phyloP scores from a whole-genome alignment of 1,139 yeast species.

The Hansenula anomala region DNA sequence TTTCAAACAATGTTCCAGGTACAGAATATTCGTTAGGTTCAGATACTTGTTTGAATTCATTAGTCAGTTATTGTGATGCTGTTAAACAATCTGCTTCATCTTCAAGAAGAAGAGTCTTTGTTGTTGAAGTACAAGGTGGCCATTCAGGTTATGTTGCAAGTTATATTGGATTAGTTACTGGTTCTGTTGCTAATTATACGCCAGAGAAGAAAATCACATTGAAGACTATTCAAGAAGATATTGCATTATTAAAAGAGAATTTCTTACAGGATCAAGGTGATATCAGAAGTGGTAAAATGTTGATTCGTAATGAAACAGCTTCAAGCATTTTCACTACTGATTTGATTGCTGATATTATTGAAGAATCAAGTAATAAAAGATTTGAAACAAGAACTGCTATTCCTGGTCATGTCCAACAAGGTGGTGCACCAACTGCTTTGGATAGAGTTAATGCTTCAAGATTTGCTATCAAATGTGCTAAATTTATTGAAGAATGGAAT shows the following conservation, averaged over 20 bases:
- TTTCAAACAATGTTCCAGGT: constrained; percentile 81
- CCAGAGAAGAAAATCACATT: constrained; percentile 67
- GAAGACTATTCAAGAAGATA: constrained; percentile 57
- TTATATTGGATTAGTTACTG: constrained; percentile 61
- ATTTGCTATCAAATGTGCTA: constrained; percentile 82
- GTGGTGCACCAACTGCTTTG: constrained; percentile 92
- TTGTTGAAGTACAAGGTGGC: constrained; percentile 86
- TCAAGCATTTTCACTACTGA: constrained; percentile 78
- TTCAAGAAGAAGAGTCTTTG: constrained; percentile 71
- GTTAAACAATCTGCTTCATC: constrained; percentile 78
- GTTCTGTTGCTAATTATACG: constrained; percentile 71
- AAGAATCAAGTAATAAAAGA: constrained; percentile 66
- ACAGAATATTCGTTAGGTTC: constrained; percentile 76
- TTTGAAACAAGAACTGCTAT: constrained; percentile 94
- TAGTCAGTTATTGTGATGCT: constrained; percentile 74
- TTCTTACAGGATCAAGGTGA: constrained; percentile 74
- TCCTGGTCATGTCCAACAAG: constrained; percentile 98
- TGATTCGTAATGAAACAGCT: constrained; percentile 83
- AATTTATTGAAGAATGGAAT: constrained; percentile 67
- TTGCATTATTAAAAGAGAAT: constrained; percentile 51
- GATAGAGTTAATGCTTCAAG: constrained; percentile 92
- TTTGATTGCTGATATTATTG: constrained; percentile 75
- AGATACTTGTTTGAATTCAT: constrained; percentile 72
- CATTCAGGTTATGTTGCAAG: constrained; percentile 77
- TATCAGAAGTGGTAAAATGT: constrained; percentile 72